A percentile compares a stretch with the other conserved stretches of the same genome.
Evolutionary conservation across 768 basidiomycete genomes (phyloP).

Genomic region (Russula sp.): DNA sequence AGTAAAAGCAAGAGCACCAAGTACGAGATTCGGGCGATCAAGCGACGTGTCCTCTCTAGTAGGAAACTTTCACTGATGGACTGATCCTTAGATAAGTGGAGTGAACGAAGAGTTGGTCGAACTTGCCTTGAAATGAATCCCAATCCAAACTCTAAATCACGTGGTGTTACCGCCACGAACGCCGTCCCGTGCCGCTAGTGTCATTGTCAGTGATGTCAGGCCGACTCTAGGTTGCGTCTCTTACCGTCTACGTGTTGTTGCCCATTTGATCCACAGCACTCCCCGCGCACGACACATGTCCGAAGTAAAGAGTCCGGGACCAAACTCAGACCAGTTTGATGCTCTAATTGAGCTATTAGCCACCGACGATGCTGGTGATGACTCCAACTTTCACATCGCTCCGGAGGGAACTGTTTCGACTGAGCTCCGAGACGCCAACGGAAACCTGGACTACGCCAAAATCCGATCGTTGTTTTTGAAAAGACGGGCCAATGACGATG

Average conservation of each 20-base stretch:
- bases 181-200: too few species aligned
- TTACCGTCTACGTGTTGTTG: too few species aligned
- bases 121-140: too few species aligned
- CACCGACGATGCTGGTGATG: constrained; percentile 14
- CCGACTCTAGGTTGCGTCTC: too few species aligned
- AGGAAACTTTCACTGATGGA: background rate
- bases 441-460: constrained; percentile 21
- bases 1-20: background rate
- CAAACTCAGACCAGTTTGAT: constrained; percentile 16
- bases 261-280: background rate
- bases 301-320: background rate
- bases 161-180: background rate
- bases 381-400: constrained; percentile 11
- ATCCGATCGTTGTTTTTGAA: constrained; percentile 18
- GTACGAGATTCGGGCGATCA: background rate
- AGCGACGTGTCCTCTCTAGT: background rate
- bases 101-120: background rate
- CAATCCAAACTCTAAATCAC: background rate
- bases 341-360: constrained; percentile 22
- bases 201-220: too few species aligned
- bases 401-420: constrained; percentile 4
- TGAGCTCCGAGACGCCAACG: constrained; percentile 15
- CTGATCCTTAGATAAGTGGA: background rate
- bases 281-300: background rate
- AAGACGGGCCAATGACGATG: background rate